Conservation (phyloP, 805 yeast species). For the Nakazawaea siamensis region DNA sequence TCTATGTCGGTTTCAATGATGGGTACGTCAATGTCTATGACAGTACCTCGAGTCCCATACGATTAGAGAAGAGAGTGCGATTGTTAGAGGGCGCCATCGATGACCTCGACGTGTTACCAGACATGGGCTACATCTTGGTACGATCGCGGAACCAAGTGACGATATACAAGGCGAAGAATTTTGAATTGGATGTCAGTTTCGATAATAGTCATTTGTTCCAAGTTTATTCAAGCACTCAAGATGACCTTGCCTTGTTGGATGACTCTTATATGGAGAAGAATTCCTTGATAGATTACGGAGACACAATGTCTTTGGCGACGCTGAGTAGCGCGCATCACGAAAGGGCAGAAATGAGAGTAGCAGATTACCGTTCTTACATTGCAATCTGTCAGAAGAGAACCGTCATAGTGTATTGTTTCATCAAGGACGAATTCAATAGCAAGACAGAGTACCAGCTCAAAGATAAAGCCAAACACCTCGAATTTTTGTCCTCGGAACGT, state of each 20-base stretch:
- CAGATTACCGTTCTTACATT: conserved; percentile 11
- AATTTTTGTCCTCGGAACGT: conserved; percentile 17
- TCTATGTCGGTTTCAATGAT: conserved; percentile 2
- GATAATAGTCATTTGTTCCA: conserved; percentile 22
- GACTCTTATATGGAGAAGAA: conserved; percentile 3
- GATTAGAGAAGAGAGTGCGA: no score
- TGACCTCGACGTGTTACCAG: conserved; percentile 23
- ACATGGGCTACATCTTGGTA: conserved; percentile 22
- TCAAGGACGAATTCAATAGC: conserved; percentile 13
- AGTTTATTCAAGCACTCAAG: conserved; percentile 16
- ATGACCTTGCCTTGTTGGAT: conserved; percentile 11
- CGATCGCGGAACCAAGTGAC: no score
- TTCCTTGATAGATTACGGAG: conserved; percentile 14
- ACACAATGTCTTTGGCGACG: conserved; percentile 24
- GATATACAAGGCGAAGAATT: no score
- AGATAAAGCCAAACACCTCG: conserved; percentile 17
- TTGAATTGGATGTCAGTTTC: conserved; percentile 21
- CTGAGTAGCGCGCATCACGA: conserved; percentile 11
- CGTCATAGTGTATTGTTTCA: conserved; percentile 18
- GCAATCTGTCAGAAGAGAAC: conserved; percentile 15
- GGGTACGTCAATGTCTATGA: conserved; percentile 3
- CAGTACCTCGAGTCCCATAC: no score
- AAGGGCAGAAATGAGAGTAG: conserved; percentile 1
- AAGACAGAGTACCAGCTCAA: conserved; percentile 18
- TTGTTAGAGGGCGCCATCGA: conserved; percentile 16